These are phyloP conservation scores for Xylariaceae sp. DNA, from an alignment of 2,329 filamentous ascomycete species.

Conservation along the genomic window DNA sequence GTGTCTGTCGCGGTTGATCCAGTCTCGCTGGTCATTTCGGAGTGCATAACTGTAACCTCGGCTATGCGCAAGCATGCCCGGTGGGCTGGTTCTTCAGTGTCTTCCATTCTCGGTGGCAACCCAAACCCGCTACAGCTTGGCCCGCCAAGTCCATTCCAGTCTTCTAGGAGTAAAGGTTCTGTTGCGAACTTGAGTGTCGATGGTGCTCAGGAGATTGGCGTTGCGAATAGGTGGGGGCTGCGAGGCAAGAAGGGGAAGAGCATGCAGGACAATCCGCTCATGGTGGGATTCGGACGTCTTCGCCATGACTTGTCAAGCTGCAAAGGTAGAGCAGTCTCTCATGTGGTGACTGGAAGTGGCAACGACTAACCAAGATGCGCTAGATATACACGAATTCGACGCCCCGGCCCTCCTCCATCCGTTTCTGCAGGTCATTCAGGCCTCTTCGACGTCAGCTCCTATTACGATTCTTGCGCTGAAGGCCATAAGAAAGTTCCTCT, in stretches of 20 bases:
- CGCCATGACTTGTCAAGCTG: slow-evolving; percentile 81
- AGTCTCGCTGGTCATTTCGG: slow-evolving; percentile 88
- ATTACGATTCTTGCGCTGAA: slow-evolving; percentile 93
- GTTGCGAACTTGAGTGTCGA: slow-evolving; percentile 36
- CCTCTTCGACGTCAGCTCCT: slow-evolving; percentile 89
- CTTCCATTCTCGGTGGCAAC: slow-evolving; percentile 82
- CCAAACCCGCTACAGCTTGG: slow-evolving; percentile 54
- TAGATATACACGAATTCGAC: slow-evolving; percentile 84
- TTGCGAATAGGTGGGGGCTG: slow-evolving; percentile 85
- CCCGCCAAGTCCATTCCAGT: slow-evolving; percentile 40
- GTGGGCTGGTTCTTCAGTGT: slow-evolving; percentile 92
- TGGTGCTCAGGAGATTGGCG: slow-evolving; percentile 47
- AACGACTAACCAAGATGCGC: slow-evolving; percentile 25
- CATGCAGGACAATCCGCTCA: slow-evolving; percentile 94
- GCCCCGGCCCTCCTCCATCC: slow-evolving; percentile 84
- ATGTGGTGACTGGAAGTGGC: not conserved
- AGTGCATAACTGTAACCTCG: slow-evolving; percentile 97
- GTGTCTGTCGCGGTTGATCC: slow-evolving; percentile 83
- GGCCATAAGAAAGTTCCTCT: slow-evolving; percentile 92
- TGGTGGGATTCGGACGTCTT: slow-evolving; percentile 87
- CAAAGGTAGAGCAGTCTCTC: slow-evolving; percentile 53
- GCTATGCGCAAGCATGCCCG: slow-evolving; percentile 97
- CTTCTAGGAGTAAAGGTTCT: slow-evolving; percentile 40
- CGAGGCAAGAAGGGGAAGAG: slow-evolving; percentile 94
- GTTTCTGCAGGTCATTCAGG: slow-evolving; percentile 93